These are phyloP conservation scores for Blastobotrys persicus DNA, from an alignment of 1,139 yeast genomes.

Conservation along the genomic window DNA sequence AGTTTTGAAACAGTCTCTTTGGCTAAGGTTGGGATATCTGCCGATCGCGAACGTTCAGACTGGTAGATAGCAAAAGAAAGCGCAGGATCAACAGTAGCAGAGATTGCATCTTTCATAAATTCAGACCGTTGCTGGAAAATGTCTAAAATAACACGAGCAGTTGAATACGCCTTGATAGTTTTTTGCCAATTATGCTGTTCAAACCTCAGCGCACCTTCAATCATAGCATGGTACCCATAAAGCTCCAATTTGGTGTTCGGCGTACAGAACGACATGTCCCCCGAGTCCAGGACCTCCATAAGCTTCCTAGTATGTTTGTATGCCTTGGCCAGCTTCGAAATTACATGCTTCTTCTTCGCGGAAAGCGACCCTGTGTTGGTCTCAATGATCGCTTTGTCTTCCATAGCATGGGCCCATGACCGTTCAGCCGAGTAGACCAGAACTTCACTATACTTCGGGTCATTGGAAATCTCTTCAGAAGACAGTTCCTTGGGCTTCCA, in stretches of 20 bases:
- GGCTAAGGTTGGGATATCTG: constrained; percentile 35
- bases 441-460: constrained; percentile 49
- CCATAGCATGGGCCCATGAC: constrained; percentile 65
- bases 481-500: constrained; percentile 40
- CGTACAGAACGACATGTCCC: constrained; percentile 24
- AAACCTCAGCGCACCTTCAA: constrained; percentile 58
- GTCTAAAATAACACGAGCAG: constrained; percentile 62
- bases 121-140: constrained; percentile 29
- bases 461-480: constrained; percentile 47
- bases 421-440: constrained; percentile 62
- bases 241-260: constrained; percentile 46
- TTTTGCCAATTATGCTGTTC: constrained; percentile 57
- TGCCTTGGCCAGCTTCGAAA: constrained; percentile 69
- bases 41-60: constrained; percentile 29
- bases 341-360: constrained; percentile 44
- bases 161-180: constrained; percentile 53
- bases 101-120: constrained; percentile 55
- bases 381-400: constrained; percentile 57
- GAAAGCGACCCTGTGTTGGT: constrained; percentile 42
- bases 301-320: constrained; percentile 47
- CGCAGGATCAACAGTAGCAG: constrained; percentile 66
- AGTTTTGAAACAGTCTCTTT: constrained; percentile 23
- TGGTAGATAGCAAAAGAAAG: constrained; percentile 58
- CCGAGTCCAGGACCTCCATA: constrained; percentile 39
- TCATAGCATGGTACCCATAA: constrained; percentile 57